Evolutionary conservation across 345 rosid species (phyloP).

Genomic region (Durio zibethinus): DNA sequence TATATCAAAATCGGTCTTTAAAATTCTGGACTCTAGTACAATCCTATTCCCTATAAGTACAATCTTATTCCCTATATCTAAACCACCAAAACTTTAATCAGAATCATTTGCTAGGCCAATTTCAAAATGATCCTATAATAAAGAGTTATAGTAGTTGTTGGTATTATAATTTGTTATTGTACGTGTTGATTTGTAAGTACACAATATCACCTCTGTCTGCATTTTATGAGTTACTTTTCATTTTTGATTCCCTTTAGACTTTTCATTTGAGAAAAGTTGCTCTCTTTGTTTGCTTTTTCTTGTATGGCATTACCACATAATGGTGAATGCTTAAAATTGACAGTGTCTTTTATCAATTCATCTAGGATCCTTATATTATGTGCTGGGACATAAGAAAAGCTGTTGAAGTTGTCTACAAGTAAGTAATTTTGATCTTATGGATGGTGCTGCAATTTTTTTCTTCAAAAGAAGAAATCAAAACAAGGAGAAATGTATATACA

Average conservation of each 20-base stretch:
- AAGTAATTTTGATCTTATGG: constrained; percentile 29
- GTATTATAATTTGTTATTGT: not conserved
- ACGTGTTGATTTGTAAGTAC: not conserved
- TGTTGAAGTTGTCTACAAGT: constrained; percentile 89
- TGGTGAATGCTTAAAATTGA: not conserved
- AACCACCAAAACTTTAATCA: no score
- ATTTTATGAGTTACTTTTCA: not conserved
- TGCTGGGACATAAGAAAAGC: constrained; percentile 94
- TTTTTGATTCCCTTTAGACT: not conserved
- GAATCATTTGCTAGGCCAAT: no score
- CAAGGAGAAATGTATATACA: not conserved
- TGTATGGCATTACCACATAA: not conserved
- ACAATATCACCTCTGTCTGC: not conserved
- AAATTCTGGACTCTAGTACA: no score
- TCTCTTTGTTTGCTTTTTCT: not conserved
- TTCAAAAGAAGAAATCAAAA: not conserved
- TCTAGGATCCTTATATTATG: constrained; percentile 87
- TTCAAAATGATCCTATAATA: no score
- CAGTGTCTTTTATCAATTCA: not conserved
- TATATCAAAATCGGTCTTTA: no score
- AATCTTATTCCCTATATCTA: no score
- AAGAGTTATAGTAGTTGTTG: not conserved
- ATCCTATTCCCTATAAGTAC: no score
- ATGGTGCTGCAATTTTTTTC: not conserved
- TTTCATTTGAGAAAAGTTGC: not conserved